These are phyloP conservation scores for Trichoderma arundinaceum DNA, from an alignment of 2,329 filamentous ascomycete species.

Conservation along the genomic window DNA sequence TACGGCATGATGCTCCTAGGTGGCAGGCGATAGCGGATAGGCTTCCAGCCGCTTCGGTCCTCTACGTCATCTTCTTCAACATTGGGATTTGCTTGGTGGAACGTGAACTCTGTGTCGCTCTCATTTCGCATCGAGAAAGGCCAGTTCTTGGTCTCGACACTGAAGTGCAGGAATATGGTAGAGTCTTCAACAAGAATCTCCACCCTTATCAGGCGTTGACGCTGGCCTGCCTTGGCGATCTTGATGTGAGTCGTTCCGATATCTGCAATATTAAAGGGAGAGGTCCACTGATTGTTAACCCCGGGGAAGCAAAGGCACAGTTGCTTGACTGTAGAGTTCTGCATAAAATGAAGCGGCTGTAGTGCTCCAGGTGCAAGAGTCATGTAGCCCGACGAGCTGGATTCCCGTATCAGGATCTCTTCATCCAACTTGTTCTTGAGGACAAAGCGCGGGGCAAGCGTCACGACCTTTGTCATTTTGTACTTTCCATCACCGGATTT, in stretches of 20 bases:
- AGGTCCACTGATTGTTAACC: conserved; percentile 96
- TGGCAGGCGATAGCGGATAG: conserved; percentile 88
- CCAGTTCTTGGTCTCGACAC: conserved; percentile 92
- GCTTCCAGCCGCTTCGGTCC: conserved; percentile 87
- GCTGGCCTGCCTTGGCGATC: conserved; percentile 85
- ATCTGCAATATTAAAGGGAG: conserved; percentile 96
- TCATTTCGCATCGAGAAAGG: conserved; percentile 99
- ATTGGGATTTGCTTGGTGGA: conserved; percentile 93
- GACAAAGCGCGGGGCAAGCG: conserved; percentile 88
- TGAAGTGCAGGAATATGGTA: conserved; percentile 91
- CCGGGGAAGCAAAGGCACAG: conserved; percentile 91
- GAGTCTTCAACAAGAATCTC: conserved; percentile 92
- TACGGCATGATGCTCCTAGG: conserved; percentile 99
- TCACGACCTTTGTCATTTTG: conserved; percentile 95
- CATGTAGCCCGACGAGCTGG: conserved; percentile 85
- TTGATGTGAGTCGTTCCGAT: conserved; percentile 93
- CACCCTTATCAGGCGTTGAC: conserved; percentile 84
- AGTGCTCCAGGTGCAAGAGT: conserved; percentile 78
- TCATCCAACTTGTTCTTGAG: conserved; percentile 92
- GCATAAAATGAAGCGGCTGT: conserved; percentile 86
- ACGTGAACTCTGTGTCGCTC: conserved; percentile 94
- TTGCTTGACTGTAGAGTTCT: conserved; percentile 82
- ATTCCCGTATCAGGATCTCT: conserved; percentile 87
- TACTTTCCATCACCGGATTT: conserved; percentile 95
- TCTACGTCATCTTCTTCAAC: conserved; percentile 87